These are phyloP conservation scores for Puya raimondii DNA, from an alignment of 176 grass and related monocot genomes.

Conservation along the genomic window DNA sequence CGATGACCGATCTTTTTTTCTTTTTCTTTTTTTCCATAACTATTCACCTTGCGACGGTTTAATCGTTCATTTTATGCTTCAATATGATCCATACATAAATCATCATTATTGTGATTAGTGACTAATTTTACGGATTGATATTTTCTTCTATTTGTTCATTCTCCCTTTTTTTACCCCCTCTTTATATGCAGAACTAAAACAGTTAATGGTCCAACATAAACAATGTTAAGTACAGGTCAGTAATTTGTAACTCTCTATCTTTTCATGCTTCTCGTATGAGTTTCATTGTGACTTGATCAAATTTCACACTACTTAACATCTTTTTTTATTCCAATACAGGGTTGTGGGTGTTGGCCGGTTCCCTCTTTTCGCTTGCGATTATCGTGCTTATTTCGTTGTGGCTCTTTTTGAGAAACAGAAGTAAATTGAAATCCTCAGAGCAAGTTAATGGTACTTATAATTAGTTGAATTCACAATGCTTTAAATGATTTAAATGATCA, in stretches of 20 bases:
- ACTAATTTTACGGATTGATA: background rate
- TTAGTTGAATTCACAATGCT: background rate
- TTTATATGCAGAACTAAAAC: background rate
- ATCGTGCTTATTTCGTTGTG: constrained; percentile 3
- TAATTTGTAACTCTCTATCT: background rate
- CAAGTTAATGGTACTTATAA: background rate
- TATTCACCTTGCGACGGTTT: too few species aligned
- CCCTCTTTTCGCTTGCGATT: background rate
- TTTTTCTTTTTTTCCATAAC: too few species aligned
- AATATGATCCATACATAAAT: too few species aligned
- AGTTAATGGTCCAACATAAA: background rate
- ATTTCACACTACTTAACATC: background rate
- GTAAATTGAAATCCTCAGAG: background rate
- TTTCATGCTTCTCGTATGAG: background rate
- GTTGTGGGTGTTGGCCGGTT: background rate
- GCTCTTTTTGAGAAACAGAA: background rate
- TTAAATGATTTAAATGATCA: background rate
- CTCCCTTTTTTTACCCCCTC: background rate
- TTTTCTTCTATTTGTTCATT: background rate
- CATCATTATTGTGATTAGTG: too few species aligned
- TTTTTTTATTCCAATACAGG: background rate
- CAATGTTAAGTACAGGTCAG: background rate
- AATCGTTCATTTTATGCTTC: too few species aligned
- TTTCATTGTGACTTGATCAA: background rate
- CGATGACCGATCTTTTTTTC: too few species aligned